Percentiles rank a stretch among this genome's conserved stretches.
phyloP scores from a whole-genome alignment of 2,329 filamentous ascomycete species.

The Orbilia oligospora region DNA sequence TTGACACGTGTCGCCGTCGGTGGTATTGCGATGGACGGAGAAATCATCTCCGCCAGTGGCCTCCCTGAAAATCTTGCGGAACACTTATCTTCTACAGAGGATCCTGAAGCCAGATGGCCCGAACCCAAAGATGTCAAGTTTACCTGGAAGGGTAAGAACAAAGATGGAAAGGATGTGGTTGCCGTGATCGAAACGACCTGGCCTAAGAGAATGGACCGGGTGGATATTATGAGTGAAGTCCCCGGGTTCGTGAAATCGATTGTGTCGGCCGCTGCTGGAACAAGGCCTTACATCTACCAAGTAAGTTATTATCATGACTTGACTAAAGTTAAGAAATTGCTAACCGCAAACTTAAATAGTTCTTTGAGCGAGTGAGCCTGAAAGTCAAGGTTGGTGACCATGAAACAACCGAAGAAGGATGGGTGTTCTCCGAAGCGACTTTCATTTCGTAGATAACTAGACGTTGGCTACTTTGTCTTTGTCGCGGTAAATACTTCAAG shows the following conservation, averaged over 20 bases:
- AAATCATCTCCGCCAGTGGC: conserved; percentile 77
- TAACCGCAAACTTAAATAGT: conserved; percentile 71
- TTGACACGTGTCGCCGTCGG: conserved; percentile 86
- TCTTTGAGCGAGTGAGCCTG: conserved; percentile 77
- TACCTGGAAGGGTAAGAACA: conserved; percentile 78
- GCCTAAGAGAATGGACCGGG: conserved; percentile 80
- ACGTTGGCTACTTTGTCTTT: neutral
- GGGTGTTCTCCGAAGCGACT: conserved; percentile 89
- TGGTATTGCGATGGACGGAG: conserved; percentile 82
- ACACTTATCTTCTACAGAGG: conserved; percentile 79
- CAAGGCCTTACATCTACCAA: conserved; percentile 98
- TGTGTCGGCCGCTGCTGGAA: conserved; percentile 87
- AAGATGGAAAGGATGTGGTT: conserved; percentile 80
- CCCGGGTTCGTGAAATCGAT: conserved; percentile 96
- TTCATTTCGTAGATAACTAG: conserved; percentile 79
- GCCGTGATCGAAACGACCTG: conserved; percentile 79
- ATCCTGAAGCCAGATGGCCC: conserved; percentile 87
- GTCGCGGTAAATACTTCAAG: conserved; percentile 13
- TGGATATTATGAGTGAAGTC: conserved; percentile 97
- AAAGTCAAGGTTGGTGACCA: conserved; percentile 88
- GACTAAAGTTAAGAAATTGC: neutral
- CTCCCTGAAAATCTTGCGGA: conserved; percentile 74
- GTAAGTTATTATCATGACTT: conserved; percentile 69
- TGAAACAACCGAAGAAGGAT: conserved; percentile 80
- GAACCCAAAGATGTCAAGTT: conserved; percentile 83